Conservation (phyloP, 192 early-diverging fungal genomes). For the Coemansia erecta region DNA sequence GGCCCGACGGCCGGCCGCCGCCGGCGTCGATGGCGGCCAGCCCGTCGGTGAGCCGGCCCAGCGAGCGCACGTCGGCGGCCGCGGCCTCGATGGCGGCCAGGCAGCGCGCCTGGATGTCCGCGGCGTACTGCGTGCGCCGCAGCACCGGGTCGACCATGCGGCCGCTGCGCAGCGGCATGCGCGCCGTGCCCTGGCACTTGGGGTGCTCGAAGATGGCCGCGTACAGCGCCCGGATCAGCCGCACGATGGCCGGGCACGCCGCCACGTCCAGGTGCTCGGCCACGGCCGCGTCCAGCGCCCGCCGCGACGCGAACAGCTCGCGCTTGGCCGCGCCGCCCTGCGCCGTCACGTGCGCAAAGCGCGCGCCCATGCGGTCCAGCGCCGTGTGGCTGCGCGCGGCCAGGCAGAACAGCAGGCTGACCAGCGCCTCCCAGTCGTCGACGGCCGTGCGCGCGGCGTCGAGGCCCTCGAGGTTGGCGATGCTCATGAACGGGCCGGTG, state of each 20-base stretch:
- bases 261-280: slow-evolving; percentile 21
- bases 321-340: slow-evolving; percentile 36
- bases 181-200: slow-evolving; percentile 39
- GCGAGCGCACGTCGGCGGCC: slow-evolving; percentile 7
- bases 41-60: slow-evolving; percentile 20
- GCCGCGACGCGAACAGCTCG: slow-evolving; percentile 23
- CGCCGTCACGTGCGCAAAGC: slow-evolving; percentile 15
- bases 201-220: slow-evolving; percentile 29
- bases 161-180: slow-evolving; percentile 31
- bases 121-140: slow-evolving; percentile 39
- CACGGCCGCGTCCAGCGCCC: slow-evolving; percentile 26
- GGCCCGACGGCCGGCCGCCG: too few relatives aligned
- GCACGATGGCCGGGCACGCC: slow-evolving; percentile 14
- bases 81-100: slow-evolving; percentile 12
- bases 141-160: slow-evolving; percentile 39
- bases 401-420: slow-evolving; percentile 42
- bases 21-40: slow-evolving; percentile 16
- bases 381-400: slow-evolving; percentile 20
- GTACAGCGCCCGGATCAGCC: slow-evolving; percentile 33
- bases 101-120: slow-evolving; percentile 35
- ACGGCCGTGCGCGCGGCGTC: slow-evolving; percentile 41
- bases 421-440: slow-evolving; percentile 47
- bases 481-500: slow-evolving; percentile 51
- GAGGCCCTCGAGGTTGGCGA: slow-evolving; percentile 43
- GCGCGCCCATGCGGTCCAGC: slow-evolving; percentile 25